Base-by-base conservation (phyloP, 1,139 yeast genomes). In the Magnusiomyces tetraspermus region DNA sequence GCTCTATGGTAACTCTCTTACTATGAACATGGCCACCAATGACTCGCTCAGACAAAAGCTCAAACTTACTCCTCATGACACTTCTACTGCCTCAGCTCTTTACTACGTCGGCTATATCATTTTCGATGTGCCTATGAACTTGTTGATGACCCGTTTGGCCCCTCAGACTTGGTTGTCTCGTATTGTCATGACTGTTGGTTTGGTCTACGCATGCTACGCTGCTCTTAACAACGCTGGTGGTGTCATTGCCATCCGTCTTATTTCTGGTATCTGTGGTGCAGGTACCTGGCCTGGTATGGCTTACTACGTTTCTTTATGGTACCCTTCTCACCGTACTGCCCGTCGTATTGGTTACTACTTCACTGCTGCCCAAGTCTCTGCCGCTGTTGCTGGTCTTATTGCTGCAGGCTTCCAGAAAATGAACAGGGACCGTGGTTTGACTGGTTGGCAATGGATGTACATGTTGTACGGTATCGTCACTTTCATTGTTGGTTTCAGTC, bases 231-330 rank as follows among this genome's bases (percentile, higher is more conserved):
- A 72, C 53, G 70, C 76, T 13, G 66, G 75, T 2, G 94, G 94
- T 1, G 70, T 86, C 30, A 80, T 82, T 54, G 95, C 90, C 2
- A 69, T 81, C 46, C 76, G 95, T 58, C 80, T 87, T 54, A 75
- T 88, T 55, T 78, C 86, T 24, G 96, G 96, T 48, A 63, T 84
- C 55, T 85, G 84, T 55, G 89, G 89, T 50, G 95, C 96, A 13
- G 96, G 96, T 40, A 82, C 89, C 2, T 88, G 96, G 96, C 96
- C 96, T 0, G 96, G 96, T 11, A 74, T 88, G 82, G 82, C 90
- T 24, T 87, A 86, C 68, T 88, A 86, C 63, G 75, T 88, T 46
- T 79, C 90, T 0, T 72, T 86, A 60, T 88, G 95, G 94, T 88
- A 88, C 63, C 96, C 96, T 1, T 78, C 83, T 52, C 83, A 85